Percentiles rank a stretch among this genome's conserved stretches.
Evolutionary conservation across 2,329 filamentous ascomycete genomes (phyloP).

Genomic region (Alternaria gaisen): DNA sequence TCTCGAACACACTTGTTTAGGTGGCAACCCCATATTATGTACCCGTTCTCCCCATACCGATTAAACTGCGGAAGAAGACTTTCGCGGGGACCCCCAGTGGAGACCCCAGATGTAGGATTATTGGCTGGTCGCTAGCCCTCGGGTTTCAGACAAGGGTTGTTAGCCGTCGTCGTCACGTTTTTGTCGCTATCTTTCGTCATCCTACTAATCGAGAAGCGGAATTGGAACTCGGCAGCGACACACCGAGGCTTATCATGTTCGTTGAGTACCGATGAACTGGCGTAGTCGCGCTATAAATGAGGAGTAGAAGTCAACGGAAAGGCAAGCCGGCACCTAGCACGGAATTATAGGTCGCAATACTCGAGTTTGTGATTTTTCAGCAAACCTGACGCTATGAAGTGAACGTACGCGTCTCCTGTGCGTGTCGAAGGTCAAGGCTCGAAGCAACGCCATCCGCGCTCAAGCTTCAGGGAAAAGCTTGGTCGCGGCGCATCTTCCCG

Average conservation of each 20-base stretch:
- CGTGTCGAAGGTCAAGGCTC: neutral
- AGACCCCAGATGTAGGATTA: conserved; percentile 28
- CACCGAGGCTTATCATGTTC: conserved; percentile 5
- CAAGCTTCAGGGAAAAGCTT: conserved; percentile 26
- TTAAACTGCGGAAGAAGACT: conserved; percentile 2
- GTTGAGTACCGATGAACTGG: neutral
- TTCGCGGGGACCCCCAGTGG: conserved; percentile 22
- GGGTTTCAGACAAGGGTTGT: conserved; percentile 19
- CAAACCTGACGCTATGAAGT: neutral
- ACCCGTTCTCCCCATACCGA: conserved; percentile 8
- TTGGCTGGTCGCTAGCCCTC: conserved; percentile 12
- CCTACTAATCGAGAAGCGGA: conserved; percentile 7
- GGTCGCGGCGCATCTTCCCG: conserved; percentile 7
- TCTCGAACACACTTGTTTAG: neutral
- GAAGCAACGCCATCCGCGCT: conserved; percentile 8
- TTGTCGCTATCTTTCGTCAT: conserved; percentile 19
- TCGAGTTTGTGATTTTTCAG: neutral
- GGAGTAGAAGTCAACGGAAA: conserved; percentile 2
- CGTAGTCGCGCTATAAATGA: neutral
- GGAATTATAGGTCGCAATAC: neutral
- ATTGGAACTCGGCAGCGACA: conserved; percentile 18
- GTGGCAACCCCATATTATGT: conserved; percentile 21
- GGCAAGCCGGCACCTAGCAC: neutral
- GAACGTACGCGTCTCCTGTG: neutral
- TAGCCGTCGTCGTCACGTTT: conserved; percentile 10